These are phyloP conservation scores for Licmophora abbreviata DNA, from an alignment of 108 stramenopile species.

Conservation along the genomic window DNA sequence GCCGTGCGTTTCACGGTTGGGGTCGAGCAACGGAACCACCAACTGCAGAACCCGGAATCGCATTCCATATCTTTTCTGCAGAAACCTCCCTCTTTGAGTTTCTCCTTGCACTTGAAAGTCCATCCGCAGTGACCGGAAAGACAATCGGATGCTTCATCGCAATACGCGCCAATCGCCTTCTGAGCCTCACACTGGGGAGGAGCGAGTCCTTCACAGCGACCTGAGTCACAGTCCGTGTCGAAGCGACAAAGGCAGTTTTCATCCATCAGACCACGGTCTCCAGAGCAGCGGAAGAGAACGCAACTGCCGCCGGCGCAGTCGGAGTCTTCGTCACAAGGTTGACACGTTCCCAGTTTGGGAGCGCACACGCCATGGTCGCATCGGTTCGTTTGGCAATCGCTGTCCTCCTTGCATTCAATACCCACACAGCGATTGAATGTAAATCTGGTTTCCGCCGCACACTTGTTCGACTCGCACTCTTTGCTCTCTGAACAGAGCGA, in stretches of 20 bases:
- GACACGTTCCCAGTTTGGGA: slow-evolving; percentile 17
- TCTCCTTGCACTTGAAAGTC: slow-evolving; percentile 7
- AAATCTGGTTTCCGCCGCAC: slow-evolving; percentile 10
- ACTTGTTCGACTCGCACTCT: slow-evolving; percentile 16
- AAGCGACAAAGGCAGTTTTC: slow-evolving; percentile 10
- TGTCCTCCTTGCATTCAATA: slow-evolving; percentile 11
- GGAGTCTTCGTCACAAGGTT: slow-evolving; percentile 22
- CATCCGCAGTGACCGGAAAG: slow-evolving; percentile 10
- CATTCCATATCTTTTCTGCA: no score
- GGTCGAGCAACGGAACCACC: no score
- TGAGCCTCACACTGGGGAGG: slow-evolving; percentile 9
- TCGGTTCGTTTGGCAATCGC: slow-evolving; percentile 21
- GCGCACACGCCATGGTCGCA: slow-evolving; percentile 22
- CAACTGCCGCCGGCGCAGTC: slow-evolving; percentile 13
- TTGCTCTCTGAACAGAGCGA: slow-evolving; percentile 10
- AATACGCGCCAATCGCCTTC: slow-evolving; percentile 7
- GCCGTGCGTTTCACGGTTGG: no score
- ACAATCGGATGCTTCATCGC: slow-evolving; percentile 20
- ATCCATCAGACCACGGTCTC: slow-evolving; percentile 14
- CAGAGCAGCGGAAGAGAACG: slow-evolving; percentile 9
- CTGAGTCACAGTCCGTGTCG: slow-evolving; percentile 9
- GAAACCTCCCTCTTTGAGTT: slow-evolving; percentile 1
- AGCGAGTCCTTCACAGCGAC: slow-evolving; percentile 12
- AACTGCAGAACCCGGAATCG: no score
- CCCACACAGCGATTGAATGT: slow-evolving; percentile 8